phyloP scores from a whole-genome alignment of 2,329 filamentous ascomycete genomes.

The Botrytis porri region DNA sequence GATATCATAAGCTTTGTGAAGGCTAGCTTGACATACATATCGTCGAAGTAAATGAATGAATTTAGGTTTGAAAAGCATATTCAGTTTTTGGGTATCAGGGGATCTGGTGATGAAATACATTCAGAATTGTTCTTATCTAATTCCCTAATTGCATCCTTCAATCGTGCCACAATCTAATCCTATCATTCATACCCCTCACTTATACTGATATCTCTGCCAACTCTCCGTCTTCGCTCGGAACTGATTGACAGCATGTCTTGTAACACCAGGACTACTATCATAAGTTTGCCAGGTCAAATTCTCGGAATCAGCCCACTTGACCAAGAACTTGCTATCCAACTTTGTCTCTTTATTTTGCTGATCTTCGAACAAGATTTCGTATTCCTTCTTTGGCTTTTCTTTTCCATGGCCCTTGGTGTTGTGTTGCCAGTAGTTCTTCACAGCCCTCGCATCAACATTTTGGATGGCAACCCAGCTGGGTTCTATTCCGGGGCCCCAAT shows the following conservation, averaged over 20 bases:
- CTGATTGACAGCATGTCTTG: not conserved
- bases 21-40: not conserved
- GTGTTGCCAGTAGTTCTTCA: not conserved
- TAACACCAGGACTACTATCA: not conserved
- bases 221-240: not conserved
- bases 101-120: not conserved
- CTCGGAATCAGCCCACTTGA: not conserved
- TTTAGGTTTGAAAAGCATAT: no score
- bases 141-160: not conserved
- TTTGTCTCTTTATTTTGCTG: not conserved
- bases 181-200: not conserved
- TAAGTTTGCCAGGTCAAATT: not conserved
- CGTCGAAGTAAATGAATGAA: not conserved
- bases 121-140: not conserved
- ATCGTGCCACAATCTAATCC: accelerated
- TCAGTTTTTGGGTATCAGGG: no score
- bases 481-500: not conserved
- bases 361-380: not conserved
- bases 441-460: not conserved
- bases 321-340: not conserved
- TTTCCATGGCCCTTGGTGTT: not conserved
- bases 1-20: not conserved
- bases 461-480: not conserved
- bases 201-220: not conserved
- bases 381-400: not conserved